Evolutionary conservation across 2,329 filamentous ascomycete genomes (phyloP), one percentile per base, ranked within the genome.

Genomic region (Apiospora phragmitis): DNA sequence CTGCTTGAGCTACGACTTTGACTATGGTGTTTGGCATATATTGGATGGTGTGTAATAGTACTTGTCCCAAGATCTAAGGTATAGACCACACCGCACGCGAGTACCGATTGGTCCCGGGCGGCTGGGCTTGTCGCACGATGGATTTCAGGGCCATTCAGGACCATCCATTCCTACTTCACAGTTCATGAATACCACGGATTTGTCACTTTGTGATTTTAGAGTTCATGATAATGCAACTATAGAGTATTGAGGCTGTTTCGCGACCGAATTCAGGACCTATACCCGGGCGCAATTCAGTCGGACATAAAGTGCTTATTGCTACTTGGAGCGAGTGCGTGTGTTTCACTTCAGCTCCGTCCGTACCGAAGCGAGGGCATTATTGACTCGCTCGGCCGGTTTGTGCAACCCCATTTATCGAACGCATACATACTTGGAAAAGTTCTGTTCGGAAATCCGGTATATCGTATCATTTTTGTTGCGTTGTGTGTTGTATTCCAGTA

Each of bases 101-200:
- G 18, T 62, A 62, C 55, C 55, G 55, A 62, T 62, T 62, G 55
- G 55, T 62, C 55, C 55, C 55, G 55, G 55, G 29, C 38, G 55
- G 38, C 55, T 62, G 55, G 55, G 55, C 55, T 62, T 62, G 55
- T 62, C 11, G 24, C 55, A 62, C 55, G 18, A 38, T 29, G 8
- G 8, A 38, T 62, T 62, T n/a, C 18, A 62, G 32, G 32, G 55
- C 32, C 32, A 12, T 38, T 41, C 38, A 41, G 9, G 38, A 41
- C 38, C 38, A 4, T 8, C 35, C 35, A 8, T 12, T 38, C 55
- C 32, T 38, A 35, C 32, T 38, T 24, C 55, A 38, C 9, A 62
- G 32, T 38, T 62, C 55, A 38, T 32, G 55, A 38, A 12, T 38
- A 11, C 29, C 26, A 35, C 29, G 51, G 29, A 59, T 35, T 35